Conservation (phyloP, 345 rosid species). For the Leavenworthia alabamica region DNA sequence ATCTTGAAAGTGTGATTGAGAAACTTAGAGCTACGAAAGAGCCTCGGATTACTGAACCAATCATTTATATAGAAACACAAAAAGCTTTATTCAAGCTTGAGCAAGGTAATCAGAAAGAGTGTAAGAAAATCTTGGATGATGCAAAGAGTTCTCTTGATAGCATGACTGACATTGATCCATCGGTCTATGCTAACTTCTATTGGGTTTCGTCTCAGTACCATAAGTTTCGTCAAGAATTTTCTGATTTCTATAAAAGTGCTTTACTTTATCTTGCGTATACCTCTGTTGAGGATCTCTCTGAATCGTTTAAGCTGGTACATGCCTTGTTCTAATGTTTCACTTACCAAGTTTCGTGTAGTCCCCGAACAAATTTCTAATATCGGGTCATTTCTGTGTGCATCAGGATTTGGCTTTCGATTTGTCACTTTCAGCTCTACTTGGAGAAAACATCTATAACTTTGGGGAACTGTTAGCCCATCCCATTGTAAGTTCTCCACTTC, state of each 20-base stretch:
- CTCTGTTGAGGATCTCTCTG: conserved; percentile 86
- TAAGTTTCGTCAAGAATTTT: conserved; percentile 75
- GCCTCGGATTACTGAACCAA: conserved; percentile 74
- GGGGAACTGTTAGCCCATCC: conserved; percentile 99
- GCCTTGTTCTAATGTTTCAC: not conserved
- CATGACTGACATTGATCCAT: conserved; percentile 98
- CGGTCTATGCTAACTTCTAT: conserved; percentile 79
- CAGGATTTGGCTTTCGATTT: conserved; percentile 98
- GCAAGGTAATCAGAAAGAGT: conserved; percentile 80
- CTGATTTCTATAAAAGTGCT: conserved; percentile 88
- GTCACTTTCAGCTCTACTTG: conserved; percentile 95
- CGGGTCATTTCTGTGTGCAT: not conserved
- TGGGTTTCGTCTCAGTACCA: conserved; percentile 95
- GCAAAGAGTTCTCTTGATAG: conserved; percentile 80
- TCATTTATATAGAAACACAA: conserved; percentile 85
- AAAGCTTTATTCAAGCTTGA: conserved; percentile 81
- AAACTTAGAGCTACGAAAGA: conserved; percentile 75
- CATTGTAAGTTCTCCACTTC: conserved; percentile 66
- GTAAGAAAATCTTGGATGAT: conserved; percentile 86
- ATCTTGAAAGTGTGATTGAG: conserved; percentile 81
- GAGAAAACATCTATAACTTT: conserved; percentile 97
- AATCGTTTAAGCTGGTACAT: conserved; percentile 92
- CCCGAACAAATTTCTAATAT: not conserved
- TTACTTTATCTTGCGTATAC: conserved; percentile 95
- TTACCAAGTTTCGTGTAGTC: not conserved